Conservation (phyloP, 768 basidiomycete genomes). For the Tylopilus rubrobrunneus region DNA sequence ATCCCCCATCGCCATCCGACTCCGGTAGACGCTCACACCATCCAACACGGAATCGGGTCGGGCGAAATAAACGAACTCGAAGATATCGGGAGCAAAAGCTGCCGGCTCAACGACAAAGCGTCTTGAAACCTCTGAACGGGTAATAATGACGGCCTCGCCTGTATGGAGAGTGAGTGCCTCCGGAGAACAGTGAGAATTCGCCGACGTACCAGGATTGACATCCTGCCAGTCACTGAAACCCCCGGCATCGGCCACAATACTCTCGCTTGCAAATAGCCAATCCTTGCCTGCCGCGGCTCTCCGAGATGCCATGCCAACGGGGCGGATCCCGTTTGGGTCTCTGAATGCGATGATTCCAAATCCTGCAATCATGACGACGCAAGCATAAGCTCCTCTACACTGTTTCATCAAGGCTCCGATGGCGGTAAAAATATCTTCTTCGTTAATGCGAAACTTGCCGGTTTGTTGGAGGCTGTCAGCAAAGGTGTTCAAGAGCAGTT, state of each 20-base stretch:
- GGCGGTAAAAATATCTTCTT: conserved; percentile 97
- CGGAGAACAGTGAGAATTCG: not conserved
- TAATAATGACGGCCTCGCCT: conserved; percentile 97
- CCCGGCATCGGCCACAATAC: conserved; percentile 91
- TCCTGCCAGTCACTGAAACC: conserved; percentile 94
- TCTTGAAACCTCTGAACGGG: conserved; percentile 69
- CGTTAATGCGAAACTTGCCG: conserved; percentile 98
- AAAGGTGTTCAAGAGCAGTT: conserved; percentile 94
- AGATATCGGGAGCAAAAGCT: conserved; percentile 94
- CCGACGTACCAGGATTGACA: conserved; percentile 73
- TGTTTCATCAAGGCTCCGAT: conserved; percentile 85
- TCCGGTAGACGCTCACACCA: conserved; percentile 94
- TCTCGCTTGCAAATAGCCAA: conserved; percentile 92
- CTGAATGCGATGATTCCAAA: conserved; percentile 98
- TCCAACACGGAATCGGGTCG: conserved; percentile 97
- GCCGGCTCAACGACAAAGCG: conserved; percentile 67
- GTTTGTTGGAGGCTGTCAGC: conserved; percentile 97
- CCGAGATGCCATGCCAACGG: conserved; percentile 80
- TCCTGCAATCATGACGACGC: conserved; percentile 98
- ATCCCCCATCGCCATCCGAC: conserved; percentile 99
- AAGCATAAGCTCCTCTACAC: conserved; percentile 92
- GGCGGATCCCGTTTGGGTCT: conserved; percentile 96
- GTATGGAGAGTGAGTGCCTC: conserved; percentile 1
- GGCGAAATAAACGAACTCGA: conserved; percentile 98
- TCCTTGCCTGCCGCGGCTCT: conserved; percentile 60